Conservation (phyloP, 805 yeast species). For the Candida nitratophila region DNA sequence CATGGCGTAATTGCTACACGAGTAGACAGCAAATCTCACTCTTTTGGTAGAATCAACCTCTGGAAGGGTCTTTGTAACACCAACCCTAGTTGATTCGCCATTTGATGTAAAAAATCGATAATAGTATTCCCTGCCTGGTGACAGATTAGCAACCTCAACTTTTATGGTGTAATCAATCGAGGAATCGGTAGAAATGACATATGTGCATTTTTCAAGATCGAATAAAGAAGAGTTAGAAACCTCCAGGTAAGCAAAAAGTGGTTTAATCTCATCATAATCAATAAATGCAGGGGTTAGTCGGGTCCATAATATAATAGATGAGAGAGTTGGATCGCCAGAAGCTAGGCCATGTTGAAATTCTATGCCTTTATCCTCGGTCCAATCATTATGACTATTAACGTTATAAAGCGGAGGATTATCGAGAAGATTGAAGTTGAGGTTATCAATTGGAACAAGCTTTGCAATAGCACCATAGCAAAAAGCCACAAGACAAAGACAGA, state of each 20-base stretch:
- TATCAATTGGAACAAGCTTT: too few relatives aligned
- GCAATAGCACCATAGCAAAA: too few relatives aligned
- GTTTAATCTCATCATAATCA: too few relatives aligned
- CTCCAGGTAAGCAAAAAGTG: slow-evolving; percentile 1
- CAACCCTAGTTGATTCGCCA: slow-evolving; percentile 7
- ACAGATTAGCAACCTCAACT: slow-evolving; percentile 11
- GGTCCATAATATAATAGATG: slow-evolving; percentile 19
- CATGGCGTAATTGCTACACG: slow-evolving; percentile 12
- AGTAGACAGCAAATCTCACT: too few relatives aligned
- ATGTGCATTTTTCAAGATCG: slow-evolving; percentile 3
- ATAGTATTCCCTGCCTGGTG: slow-evolving; percentile 12
- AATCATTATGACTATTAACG: too few relatives aligned
- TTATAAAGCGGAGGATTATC: too few relatives aligned
- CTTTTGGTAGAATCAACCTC: slow-evolving; percentile 6
- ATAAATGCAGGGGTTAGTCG: slow-evolving; percentile 10
- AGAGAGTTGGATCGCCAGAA: slow-evolving; percentile 16
- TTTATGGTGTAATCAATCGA: slow-evolving; percentile 16
- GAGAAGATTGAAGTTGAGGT: too few relatives aligned
- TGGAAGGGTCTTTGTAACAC: slow-evolving; percentile 16
- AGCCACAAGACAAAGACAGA: too few relatives aligned
- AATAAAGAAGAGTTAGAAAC: slow-evolving; percentile 2
- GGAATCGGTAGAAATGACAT: slow-evolving; percentile 5
- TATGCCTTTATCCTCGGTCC: too few relatives aligned
- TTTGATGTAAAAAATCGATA: slow-evolving; percentile 11
- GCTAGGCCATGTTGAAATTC: slow-evolving; percentile 14